phyloP scores from a whole-genome alignment of 345 rosid species.

The Brassica cretica region DNA sequence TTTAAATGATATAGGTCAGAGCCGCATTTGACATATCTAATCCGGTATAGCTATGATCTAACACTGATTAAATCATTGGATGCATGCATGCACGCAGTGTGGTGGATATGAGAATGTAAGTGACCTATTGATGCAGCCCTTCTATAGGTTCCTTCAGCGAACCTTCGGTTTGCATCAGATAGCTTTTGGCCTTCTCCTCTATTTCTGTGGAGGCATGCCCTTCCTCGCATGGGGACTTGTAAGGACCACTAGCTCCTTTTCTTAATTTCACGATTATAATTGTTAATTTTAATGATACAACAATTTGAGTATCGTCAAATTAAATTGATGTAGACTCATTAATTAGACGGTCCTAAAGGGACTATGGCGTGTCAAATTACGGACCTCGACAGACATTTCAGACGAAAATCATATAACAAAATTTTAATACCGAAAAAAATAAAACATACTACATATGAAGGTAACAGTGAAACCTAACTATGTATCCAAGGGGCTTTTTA shows the following conservation, averaged over 20 bases:
- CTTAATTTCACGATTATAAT: background rate
- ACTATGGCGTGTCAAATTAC: no score
- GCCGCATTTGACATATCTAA: background rate
- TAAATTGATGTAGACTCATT: background rate
- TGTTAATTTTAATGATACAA: background rate
- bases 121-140: slow-evolving; percentile 71
- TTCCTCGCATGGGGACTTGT: slow-evolving; percentile 84
- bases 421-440: background rate
- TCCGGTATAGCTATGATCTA: no score
- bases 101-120: slow-evolving; percentile 63
- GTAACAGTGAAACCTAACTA: no score
- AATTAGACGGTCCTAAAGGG: background rate
- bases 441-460: background rate
- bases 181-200: slow-evolving; percentile 51
- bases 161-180: slow-evolving; percentile 53
- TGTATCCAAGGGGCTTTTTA: no score
- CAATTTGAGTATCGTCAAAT: background rate
- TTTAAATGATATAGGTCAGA: no score
- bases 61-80: background rate
- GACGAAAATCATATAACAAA: no score
- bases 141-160: slow-evolving; percentile 55
- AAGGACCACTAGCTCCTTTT: slow-evolving; percentile 19
- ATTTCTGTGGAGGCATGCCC: slow-evolving; percentile 63
- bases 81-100: slow-evolving; percentile 42
- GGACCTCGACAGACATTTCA: no score